phyloP scores from a whole-genome alignment of 768 basidiomycete species.

The Hydnum rufescens region DNA sequence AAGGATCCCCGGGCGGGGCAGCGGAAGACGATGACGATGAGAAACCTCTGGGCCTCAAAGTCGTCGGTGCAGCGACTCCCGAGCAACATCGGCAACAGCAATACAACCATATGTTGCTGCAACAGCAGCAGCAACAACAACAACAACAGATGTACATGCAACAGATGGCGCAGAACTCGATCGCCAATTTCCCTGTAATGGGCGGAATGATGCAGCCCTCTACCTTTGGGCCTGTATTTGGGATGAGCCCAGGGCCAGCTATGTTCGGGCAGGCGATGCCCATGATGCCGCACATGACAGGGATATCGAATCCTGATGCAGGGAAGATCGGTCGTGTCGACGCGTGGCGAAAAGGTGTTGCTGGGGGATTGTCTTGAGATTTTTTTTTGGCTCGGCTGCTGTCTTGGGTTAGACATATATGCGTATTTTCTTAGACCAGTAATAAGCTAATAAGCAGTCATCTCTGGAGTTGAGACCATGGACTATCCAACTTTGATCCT shows the following conservation, averaged over 20 bases:
- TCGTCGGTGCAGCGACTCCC: constrained; percentile 2
- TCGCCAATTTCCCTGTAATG: background rate
- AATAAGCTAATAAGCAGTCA: too few species aligned
- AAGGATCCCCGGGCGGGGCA: background rate
- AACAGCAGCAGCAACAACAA: constrained; percentile 52
- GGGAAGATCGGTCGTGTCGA: background rate
- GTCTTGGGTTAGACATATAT: too few species aligned
- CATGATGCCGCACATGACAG: background rate
- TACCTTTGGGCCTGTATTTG: background rate
- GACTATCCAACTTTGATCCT: too few species aligned
- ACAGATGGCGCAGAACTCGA: constrained; percentile 2
- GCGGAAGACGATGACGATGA: constrained; percentile 29
- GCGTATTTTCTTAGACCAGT: too few species aligned
- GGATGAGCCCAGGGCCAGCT: background rate
- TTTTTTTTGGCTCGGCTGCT: background rate
- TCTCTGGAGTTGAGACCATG: too few species aligned
- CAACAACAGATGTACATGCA: constrained; percentile 8
- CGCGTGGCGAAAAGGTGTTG: background rate
- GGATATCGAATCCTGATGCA: background rate
- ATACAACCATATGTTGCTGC: constrained; percentile 22
- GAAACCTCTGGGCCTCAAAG: constrained; percentile 9
- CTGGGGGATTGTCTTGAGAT: background rate
- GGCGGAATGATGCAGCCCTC: background rate
- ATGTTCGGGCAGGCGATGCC: background rate
- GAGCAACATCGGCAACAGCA: constrained; percentile 9